Evolutionary conservation across 2,329 filamentous ascomycete genomes (phyloP).

Genomic region (Venturiaceae sp.): DNA sequence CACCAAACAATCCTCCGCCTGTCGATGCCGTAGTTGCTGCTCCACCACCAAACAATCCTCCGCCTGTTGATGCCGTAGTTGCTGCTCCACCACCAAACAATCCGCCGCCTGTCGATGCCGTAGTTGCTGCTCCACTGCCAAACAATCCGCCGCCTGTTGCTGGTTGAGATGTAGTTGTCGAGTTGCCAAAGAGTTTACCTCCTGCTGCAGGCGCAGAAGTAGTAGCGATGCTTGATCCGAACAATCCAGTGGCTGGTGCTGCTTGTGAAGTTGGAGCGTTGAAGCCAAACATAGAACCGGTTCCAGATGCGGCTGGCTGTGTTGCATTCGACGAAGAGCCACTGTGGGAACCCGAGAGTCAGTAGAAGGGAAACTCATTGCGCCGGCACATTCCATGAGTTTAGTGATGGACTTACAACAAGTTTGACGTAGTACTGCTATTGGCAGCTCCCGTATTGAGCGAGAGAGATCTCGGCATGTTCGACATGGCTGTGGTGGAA

Average conservation of each 20-base stretch:
- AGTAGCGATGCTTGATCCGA: conserved; percentile 10
- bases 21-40: conserved; percentile 14
- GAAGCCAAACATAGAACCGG: conserved; percentile 16
- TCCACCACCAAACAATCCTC: too few species aligned
- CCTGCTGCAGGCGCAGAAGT: conserved; percentile 12
- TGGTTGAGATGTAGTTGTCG: conserved; percentile 14
- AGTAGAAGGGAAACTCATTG: too few species aligned
- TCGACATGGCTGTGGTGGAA: conserved; percentile 19
- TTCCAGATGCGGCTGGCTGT: conserved; percentile 16
- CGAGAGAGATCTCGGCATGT: conserved; percentile 37
- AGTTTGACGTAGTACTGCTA: conserved; percentile 17
- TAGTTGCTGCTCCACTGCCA: neutral
- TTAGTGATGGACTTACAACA: conserved; percentile 31
- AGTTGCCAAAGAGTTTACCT: conserved; percentile 22
- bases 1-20: conserved; percentile 24
- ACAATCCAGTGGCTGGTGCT: conserved; percentile 13
- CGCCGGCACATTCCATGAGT: too few species aligned
- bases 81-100: too few species aligned
- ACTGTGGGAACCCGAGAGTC: too few species aligned
- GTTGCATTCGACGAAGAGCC: too few species aligned
- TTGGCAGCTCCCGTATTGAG: conserved; percentile 38
- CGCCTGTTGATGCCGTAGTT: neutral
- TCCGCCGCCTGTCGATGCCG: neutral
- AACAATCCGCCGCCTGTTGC: conserved; percentile 13
- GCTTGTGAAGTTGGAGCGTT: conserved; percentile 15